Base-by-base conservation (phyloP, 352 stramenopile species). In the Albugo candida region DNA sequence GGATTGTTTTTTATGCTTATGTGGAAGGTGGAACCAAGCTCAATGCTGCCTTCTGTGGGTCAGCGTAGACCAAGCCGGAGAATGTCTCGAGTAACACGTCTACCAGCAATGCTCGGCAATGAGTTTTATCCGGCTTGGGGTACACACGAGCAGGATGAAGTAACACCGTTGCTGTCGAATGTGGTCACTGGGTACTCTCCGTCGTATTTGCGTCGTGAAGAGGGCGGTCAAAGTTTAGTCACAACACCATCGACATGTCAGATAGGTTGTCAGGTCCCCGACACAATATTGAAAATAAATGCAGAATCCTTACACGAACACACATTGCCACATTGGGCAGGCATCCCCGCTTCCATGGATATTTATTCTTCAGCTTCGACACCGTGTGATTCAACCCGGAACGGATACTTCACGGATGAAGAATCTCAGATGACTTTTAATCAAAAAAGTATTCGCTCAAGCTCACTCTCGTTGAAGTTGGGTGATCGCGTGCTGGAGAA, bases 1-100 rank as follows among this genome's bases (percentile, higher is more conserved):
- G 54, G 58, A 38, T 56, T 87, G n/a, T 91, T 91, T 49, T 52
- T 91, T 0, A 56, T 83, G 40, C 56, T 91, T n/a, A 87, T 91
- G 77, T 85, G 72, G 72, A 67, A 91, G 21, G 74, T 87, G 24
- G 74, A 91, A 43, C 73, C 77, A 12, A 64, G 73, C 36, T 31
- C 24, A 31, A 31, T 31, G 24, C 24, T 31, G 3, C 24, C 24
- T 31, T 31, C 24, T 31, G 24, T 31, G 24, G 24, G 3, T 43
- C 38, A 24, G 17, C 17, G 20, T 24, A 43, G 38, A 43, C 17
- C 20, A 24, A 24, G 38, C 8, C 38, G 20, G 20, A 43, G 38
- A 8, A 24, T 43, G 20, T 24, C 20, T 24, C 38, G 38, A 8
- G 38, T 24, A 43, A 19, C 20, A 3, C 38, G 38, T 19, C 38